A percentile compares a stretch with the other conserved stretches of the same genome.
phyloP scores from a whole-genome alignment of 2,329 filamentous ascomycete species.

The Pseudogymnoascus sp. region DNA sequence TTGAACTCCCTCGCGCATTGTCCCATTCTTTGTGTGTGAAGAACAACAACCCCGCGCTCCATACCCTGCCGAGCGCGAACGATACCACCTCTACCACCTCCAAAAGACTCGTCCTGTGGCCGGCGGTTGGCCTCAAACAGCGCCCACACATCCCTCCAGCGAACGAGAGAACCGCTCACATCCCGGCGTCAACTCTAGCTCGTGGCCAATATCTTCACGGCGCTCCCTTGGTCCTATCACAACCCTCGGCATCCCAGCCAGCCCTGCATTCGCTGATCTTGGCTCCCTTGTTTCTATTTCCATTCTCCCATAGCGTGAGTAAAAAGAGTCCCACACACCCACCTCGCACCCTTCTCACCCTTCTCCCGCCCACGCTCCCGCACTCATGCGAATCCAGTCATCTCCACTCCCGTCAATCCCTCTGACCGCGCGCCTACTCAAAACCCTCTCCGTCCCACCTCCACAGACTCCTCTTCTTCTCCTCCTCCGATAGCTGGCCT shows the following conservation, averaged over 20 bases:
- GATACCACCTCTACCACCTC: no score
- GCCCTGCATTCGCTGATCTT: not conserved
- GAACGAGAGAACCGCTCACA: not conserved
- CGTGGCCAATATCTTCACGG: not conserved
- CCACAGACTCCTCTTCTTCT: conserved; percentile 19
- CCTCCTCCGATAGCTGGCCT: conserved; percentile 28
- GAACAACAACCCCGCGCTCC: not conserved
- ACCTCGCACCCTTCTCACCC: not conserved
- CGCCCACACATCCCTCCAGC: not conserved
- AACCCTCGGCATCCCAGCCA: not conserved
- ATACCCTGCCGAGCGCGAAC: not conserved
- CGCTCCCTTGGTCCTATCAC: not conserved
- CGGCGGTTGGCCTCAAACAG: not conserved
- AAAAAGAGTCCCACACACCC: not conserved
- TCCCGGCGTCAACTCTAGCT: not conserved
- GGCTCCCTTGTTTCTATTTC: not conserved
- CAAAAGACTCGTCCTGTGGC: not conserved
- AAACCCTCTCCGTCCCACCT: conserved; percentile 25
- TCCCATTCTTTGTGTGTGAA: not conserved
- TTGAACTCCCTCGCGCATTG: not conserved
- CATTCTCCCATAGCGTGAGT: not conserved
- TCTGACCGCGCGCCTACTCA: conserved; percentile 23
- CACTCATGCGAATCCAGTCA: not conserved
- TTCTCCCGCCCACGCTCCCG: not conserved
- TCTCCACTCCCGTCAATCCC: not conserved